Base-by-base conservation (phyloP, 805 yeast genomes). In the Candida pseudofarinosa region DNA sequence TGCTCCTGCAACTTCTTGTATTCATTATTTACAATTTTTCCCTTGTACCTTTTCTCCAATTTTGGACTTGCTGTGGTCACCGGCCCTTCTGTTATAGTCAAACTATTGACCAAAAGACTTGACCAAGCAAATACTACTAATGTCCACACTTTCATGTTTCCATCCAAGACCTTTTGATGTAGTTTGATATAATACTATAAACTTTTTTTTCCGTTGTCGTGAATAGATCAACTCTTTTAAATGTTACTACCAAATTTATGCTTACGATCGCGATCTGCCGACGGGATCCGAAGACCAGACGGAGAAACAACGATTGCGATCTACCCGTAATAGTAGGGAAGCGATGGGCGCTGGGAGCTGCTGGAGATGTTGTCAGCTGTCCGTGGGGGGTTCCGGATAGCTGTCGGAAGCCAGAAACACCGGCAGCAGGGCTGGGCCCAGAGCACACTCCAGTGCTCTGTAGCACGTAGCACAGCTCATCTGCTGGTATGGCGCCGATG, bases 1-100 rank as follows among this genome's bases (percentile, higher is more conserved):
- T 34, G 43, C 19, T 37, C 47, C 46, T 38, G 43, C 19, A 30
- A 40, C 34, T 60, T 53, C 42, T 57, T 48, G 49, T 63, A 65
- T 12, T 59, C 59, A 20, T 60, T 57, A 40, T 62, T 63, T 18
- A 62, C 43, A 20, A 66, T 58, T 31, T 55, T 62, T 5, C 60
- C 63, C 42, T 56, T 62, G 35, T 40, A 48, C 42, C 71, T 52
- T 45, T 64, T 65, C 33, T 33, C 40, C 19, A 53, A 37, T 16
- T 18, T 36, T 15, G 45, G 47, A 4, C 49, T 37, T 13, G 14
- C 34, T n/a, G 58, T 49, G 32, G 49, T 42, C 20, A 44, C 14
- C 6, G 34, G 17, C 6, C 14, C 14, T 7, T 32, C 34, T 8
- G 34, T 32, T 15, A 32, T 7, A 13, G 5, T 14, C 17, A 15